A percentile compares a stretch with the other conserved stretches of the same genome.
Conservation (phyloP, 148 eudicot species). For the Rhododendron simsii region DNA sequence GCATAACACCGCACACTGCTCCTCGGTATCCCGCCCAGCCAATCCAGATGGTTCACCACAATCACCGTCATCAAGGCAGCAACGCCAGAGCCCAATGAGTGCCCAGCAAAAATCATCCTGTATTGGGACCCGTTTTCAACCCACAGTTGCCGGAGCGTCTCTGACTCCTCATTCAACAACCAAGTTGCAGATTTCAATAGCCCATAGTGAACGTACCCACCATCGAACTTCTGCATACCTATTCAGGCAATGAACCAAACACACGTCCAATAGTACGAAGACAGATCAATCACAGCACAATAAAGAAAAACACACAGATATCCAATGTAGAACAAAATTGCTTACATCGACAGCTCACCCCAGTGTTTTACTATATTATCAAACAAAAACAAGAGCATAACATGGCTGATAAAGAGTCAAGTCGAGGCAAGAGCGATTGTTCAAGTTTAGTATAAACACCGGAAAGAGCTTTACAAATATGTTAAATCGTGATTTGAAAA, state of each 20-base stretch:
- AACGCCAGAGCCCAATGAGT: slow-evolving; percentile 23
- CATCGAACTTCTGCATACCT: slow-evolving; percentile 70
- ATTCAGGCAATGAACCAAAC: not conserved
- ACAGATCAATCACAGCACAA: not conserved
- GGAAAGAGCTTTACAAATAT: not conserved
- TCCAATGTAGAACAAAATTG: not conserved
- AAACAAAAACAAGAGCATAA: not conserved
- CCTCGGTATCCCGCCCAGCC: slow-evolving; percentile 72
- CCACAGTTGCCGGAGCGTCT: slow-evolving; percentile 56
- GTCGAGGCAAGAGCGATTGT: not conserved
- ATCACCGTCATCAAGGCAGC: slow-evolving; percentile 20
- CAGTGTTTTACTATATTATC: not conserved
- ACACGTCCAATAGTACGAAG: not conserved
- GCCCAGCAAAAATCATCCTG: slow-evolving; percentile 39
- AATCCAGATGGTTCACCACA: slow-evolving; percentile 38
- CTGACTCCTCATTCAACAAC: slow-evolving; percentile 65
- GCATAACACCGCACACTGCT: slow-evolving; percentile 52
- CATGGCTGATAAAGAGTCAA: not conserved
- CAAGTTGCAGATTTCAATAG: slow-evolving; percentile 73
- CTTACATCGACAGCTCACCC: not conserved
- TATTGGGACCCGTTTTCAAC: slow-evolving; percentile 60
- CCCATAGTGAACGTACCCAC: slow-evolving; percentile 91
- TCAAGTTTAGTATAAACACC: not conserved
- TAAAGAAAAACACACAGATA: not conserved
- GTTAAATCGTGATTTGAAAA: not conserved